Evolutionary conservation across 2,329 filamentous ascomycete species (phyloP).

Genomic region (Pseudogymnoascus sp.): DNA sequence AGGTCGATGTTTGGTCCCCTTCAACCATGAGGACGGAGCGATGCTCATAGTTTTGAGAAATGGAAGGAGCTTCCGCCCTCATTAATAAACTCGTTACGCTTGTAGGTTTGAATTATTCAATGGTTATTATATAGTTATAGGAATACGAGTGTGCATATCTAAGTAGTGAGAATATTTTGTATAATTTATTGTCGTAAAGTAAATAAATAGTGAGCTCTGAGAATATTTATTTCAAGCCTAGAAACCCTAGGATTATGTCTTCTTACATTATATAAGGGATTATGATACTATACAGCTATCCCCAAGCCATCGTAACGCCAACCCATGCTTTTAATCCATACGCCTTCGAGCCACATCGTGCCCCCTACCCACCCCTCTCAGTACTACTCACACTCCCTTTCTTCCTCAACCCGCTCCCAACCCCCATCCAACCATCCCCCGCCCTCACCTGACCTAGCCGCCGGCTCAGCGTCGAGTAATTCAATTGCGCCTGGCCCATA

Average conservation of each 20-base stretch:
- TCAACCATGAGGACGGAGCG: background rate
- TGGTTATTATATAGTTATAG: background rate
- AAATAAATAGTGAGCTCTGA: background rate
- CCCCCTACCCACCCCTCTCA: background rate
- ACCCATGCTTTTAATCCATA: background rate
- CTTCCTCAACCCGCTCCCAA: constrained; percentile 26
- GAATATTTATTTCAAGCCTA: background rate
- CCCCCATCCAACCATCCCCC: constrained; percentile 21
- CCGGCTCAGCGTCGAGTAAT: constrained; percentile 22
- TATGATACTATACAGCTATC: background rate
- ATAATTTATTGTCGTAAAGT: background rate
- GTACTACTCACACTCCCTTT: constrained; percentile 15
- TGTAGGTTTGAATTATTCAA: background rate
- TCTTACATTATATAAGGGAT: constrained; percentile 4
- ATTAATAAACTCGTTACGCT: background rate
- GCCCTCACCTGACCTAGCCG: constrained; percentile 23
- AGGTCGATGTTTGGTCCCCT: background rate
- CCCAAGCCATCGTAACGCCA: background rate
- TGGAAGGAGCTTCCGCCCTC: background rate
- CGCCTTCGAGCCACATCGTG: background rate
- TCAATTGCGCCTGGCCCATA: constrained; percentile 17
- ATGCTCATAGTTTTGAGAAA: background rate
- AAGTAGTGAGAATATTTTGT: background rate
- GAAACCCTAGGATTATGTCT: background rate
- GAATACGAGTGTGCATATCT: background rate